Base-by-base conservation (phyloP, 257 asterid genomes). In the Dorcoceras hygrometricum region DNA sequence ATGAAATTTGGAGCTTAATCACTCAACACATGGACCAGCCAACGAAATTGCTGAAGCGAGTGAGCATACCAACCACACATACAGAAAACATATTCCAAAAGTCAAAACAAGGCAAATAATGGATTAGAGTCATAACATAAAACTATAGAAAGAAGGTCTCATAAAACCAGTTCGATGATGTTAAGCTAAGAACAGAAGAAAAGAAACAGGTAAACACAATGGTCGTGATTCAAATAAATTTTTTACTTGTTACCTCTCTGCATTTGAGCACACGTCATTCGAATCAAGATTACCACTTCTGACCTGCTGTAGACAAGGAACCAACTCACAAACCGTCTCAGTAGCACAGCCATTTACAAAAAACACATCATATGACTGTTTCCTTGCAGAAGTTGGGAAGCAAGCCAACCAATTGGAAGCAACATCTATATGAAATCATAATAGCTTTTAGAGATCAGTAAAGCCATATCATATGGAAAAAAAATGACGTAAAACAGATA, bases 361-460 rank as follows among this genome's bases (percentile, higher is more conserved):
- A 81, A 90, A 90, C 57, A 81, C 83, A 81, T 94, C 96, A 76
- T 85, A 94, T 48, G 83, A 82, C 61, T 69, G 83, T 76, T 88
- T 85, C 78, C 90, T 86, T 2, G 88, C 90, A 63, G 95, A 85
- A 66, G 87, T 86, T 20, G 99, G 95, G 81, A 94, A 83, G 74
- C 95, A 90, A 60, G 95, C 76, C 28, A 93, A 87, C 97, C 99
- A 90, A 79, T 79, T 77, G 66, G 83, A 78, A 76, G 96, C 85
- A 79, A 93, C 83, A 85, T 88, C 97, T 93, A 63, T 73, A 75
- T 32, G 65, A 57, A 58, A 75, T 66, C 32, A 76, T 25, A 63
- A 24, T 62, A 62, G n/a, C 73, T 36, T 67, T 75, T 64, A 67
- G 62, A 65, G 65, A 67, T 65, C 19, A 58, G 46, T 50, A 56